Conservation (phyloP, 208 protist species). For the Crithidia mellificae region DNA sequence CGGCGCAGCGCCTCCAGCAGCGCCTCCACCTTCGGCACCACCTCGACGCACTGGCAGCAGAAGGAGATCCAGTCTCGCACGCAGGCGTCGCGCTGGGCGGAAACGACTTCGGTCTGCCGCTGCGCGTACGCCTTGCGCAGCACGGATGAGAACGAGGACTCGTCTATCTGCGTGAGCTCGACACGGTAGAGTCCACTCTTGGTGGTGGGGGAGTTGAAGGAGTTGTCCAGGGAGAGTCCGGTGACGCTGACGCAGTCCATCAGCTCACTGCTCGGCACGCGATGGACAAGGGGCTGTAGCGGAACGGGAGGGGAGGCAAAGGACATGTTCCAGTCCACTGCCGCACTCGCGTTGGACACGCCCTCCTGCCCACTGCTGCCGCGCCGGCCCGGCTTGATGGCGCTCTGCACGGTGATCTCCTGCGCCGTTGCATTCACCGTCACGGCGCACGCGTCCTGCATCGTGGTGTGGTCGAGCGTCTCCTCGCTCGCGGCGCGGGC, state of each 20-base stretch:
- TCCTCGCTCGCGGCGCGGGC: conserved; percentile 19
- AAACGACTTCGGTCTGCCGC: neutral
- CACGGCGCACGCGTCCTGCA: conserved; percentile 18
- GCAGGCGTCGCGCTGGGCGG: conserved; percentile 21
- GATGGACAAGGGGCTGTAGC: neutral
- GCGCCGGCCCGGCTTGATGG: neutral
- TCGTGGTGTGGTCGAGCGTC: conserved; percentile 22
- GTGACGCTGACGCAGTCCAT: conserved; percentile 26
- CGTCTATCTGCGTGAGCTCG: conserved; percentile 19
- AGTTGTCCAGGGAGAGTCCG: neutral
- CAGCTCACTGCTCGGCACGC: conserved; percentile 21
- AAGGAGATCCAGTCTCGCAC: conserved; percentile 41
- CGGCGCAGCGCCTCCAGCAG: conserved; percentile 35
- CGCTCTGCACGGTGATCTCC: conserved; percentile 17
- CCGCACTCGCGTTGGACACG: neutral
- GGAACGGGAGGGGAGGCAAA: neutral
- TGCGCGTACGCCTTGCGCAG: conserved; percentile 15
- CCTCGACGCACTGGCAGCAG: conserved; percentile 37
- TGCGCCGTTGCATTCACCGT: conserved; percentile 17
- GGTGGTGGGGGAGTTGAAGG: neutral
- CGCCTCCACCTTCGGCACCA: conserved; percentile 31
- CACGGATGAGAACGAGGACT: conserved; percentile 26
- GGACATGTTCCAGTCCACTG: conserved; percentile 14
- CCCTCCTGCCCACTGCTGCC: neutral
- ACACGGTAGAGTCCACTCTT: conserved; percentile 20